Evolutionary conservation across 2,329 filamentous ascomycete genomes (phyloP).

Genomic region (Aspergillus carbonarius): DNA sequence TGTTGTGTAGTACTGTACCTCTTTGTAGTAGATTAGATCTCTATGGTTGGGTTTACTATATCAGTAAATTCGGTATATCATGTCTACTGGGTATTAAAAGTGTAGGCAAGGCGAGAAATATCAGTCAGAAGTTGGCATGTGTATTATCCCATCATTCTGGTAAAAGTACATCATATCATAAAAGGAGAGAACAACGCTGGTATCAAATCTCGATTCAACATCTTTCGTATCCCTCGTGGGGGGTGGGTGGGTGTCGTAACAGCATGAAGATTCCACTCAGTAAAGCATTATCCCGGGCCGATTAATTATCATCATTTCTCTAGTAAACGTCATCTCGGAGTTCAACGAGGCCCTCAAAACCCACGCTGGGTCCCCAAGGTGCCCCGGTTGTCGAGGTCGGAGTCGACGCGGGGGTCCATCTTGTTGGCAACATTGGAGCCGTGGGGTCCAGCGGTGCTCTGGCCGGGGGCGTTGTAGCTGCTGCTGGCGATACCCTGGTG

Average conservation of each 20-base stretch:
- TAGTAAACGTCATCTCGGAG: background rate
- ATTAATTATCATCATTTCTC: background rate
- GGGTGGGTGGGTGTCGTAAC: background rate
- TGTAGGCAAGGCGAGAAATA: too few species aligned
- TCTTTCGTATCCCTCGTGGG: too few species aligned
- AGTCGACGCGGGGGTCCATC: slow-evolving; percentile 55
- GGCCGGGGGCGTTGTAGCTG: slow-evolving; percentile 7
- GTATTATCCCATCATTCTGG: background rate
- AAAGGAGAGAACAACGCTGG: background rate
- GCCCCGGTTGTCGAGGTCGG: slow-evolving; percentile 35
- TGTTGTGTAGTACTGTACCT: too few species aligned
- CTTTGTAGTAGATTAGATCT: too few species aligned
- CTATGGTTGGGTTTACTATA: too few species aligned
- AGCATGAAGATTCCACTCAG: background rate
- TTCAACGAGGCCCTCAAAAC: background rate
- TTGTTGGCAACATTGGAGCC: slow-evolving; percentile 50
- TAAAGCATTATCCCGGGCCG: too few species aligned
- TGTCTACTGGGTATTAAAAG: too few species aligned
- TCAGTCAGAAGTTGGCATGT: background rate
- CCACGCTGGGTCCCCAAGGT: slow-evolving; percentile 5
- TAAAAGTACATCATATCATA: background rate
- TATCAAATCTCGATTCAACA: background rate
- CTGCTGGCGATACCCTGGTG: slow-evolving; percentile 12
- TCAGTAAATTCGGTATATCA: too few species aligned
- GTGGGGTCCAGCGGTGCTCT: slow-evolving; percentile 42